phyloP scores from a whole-genome alignment of 306 rosid species.

The Spatholobus suberectus region DNA sequence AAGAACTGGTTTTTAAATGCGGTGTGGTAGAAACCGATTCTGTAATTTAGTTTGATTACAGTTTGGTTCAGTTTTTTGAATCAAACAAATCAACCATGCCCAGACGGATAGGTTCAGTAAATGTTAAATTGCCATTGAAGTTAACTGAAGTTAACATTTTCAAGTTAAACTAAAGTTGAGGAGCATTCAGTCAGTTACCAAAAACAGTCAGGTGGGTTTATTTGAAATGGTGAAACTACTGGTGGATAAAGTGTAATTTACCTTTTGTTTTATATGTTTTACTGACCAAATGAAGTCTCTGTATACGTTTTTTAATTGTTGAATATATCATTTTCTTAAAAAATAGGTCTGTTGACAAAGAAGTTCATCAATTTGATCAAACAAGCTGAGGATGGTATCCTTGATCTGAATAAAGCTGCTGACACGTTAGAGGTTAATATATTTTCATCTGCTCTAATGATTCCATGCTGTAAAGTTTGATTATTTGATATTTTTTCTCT shows the following conservation, averaged over 20 bases:
- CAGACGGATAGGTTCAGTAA: neutral
- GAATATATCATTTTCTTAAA: constrained; percentile 5
- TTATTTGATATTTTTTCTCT: constrained; percentile 43
- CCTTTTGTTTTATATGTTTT: constrained; percentile 6
- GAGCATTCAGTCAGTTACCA: neutral
- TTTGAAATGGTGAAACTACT: constrained; percentile 16
- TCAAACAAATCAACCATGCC: neutral
- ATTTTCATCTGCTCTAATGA: constrained; percentile 34
- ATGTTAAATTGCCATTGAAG: neutral
- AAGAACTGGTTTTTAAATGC: neutral
- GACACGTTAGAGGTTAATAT: constrained; percentile 87
- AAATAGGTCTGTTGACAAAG: constrained; percentile 86
- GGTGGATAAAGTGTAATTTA: neutral
- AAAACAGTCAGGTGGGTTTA: neutral
- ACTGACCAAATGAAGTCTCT: constrained; percentile 10
- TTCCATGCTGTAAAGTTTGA: constrained; percentile 38
- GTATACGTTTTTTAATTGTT: constrained; percentile 14
- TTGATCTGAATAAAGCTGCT: constrained; percentile 88
- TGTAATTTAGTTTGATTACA: neutral
- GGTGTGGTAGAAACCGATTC: neutral
- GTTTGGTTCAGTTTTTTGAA: neutral
- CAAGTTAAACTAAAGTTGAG: neutral
- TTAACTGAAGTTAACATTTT: neutral
- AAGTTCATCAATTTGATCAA: constrained; percentile 93
- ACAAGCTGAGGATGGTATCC: constrained; percentile 81